Conservation (phyloP, 345 rosid species). For the Arabis alpina region DNA sequence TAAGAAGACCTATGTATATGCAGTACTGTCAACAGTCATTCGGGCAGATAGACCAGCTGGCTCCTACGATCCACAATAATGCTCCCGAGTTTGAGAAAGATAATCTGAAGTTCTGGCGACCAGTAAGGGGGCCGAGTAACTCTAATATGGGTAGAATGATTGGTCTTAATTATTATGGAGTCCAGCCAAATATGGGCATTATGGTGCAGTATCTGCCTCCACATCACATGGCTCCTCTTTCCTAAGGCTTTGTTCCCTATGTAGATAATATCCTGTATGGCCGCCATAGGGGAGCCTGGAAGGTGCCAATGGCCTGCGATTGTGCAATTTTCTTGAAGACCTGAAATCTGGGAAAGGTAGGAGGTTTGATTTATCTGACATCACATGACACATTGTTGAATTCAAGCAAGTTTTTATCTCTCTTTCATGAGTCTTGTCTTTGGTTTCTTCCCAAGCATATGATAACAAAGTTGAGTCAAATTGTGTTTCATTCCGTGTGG, state of each 20-base stretch:
- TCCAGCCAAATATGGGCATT: constrained; percentile 51
- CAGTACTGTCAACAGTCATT: constrained; percentile 53
- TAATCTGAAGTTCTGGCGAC: constrained; percentile 44
- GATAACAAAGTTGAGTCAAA: constrained; percentile 23
- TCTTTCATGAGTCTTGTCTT: constrained; percentile 18
- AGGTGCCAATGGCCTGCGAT: constrained; percentile 45
- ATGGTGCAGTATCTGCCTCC: constrained; percentile 53
- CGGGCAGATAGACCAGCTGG: constrained; percentile 50
- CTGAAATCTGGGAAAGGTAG: constrained; percentile 66
- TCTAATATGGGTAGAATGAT: constrained; percentile 43
- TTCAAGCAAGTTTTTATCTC: constrained; percentile 55
- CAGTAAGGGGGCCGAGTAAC: constrained; percentile 40
- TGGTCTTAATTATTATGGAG: constrained; percentile 44
- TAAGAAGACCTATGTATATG: constrained; percentile 43
- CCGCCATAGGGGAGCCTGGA: constrained; percentile 52
- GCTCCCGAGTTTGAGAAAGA: constrained; percentile 46
- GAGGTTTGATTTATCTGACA: constrained; percentile 66
- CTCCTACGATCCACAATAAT: constrained; percentile 46
- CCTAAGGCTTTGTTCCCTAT: constrained; percentile 45
- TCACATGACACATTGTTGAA: constrained; percentile 63
- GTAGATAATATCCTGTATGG: constrained; percentile 54
- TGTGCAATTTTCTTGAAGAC: constrained; percentile 63
- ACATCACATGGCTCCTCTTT: constrained; percentile 45
- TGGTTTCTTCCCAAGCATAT: constrained; percentile 3
- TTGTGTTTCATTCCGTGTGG: constrained; percentile 52